phyloP scores from a whole-genome alignment of 1,284 basidiomycete species.

The Chondrostereum purpureum region DNA sequence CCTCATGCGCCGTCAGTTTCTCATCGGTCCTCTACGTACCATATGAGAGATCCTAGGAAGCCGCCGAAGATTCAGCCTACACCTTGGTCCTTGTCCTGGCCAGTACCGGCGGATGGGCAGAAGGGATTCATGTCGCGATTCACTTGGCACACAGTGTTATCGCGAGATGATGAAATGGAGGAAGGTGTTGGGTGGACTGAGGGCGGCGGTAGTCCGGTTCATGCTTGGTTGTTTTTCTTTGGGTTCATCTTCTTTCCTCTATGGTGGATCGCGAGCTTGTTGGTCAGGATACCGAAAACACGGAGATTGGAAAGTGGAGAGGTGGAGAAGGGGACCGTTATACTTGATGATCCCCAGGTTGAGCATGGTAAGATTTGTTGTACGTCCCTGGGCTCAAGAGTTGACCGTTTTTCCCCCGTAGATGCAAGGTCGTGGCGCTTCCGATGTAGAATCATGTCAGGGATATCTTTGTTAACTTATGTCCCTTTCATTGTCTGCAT shows the following conservation, averaged over 20 bases:
- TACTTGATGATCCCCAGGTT: slow-evolving; percentile 60
- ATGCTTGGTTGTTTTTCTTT: slow-evolving; percentile 50
- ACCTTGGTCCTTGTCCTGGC: slow-evolving; percentile 51
- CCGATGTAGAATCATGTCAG: slow-evolving; percentile 47
- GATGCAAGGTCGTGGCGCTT: slow-evolving; percentile 47
- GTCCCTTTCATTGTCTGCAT: slow-evolving; percentile 51
- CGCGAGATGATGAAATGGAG: slow-evolving; percentile 14
- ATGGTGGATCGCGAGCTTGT: slow-evolving; percentile 49
- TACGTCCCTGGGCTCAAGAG: neutral
- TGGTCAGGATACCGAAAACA: slow-evolving; percentile 38
- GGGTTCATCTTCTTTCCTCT: slow-evolving; percentile 50
- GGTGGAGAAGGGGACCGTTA: slow-evolving; percentile 19
- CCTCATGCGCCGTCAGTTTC: slow-evolving; percentile 68
- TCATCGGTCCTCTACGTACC: slow-evolving; percentile 47
- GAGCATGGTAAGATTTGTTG: slow-evolving; percentile 33
- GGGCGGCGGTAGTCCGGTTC: slow-evolving; percentile 45
- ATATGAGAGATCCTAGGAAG: slow-evolving; percentile 72
- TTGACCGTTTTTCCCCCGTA: slow-evolving; percentile 17
- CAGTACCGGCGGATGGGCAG: slow-evolving; percentile 16
- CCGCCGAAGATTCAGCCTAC: slow-evolving; percentile 53
- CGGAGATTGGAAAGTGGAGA: slow-evolving; percentile 36
- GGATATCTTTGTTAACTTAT: slow-evolving; percentile 47
- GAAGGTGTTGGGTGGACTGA: slow-evolving; percentile 37
- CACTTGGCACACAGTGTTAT: neutral
- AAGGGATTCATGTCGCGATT: slow-evolving; percentile 11